Evolutionary conservation across 495 filamentous ascomycete species (phyloP), one percentile per base, ranked within the genome.

Genomic region (Podospora conica): DNA sequence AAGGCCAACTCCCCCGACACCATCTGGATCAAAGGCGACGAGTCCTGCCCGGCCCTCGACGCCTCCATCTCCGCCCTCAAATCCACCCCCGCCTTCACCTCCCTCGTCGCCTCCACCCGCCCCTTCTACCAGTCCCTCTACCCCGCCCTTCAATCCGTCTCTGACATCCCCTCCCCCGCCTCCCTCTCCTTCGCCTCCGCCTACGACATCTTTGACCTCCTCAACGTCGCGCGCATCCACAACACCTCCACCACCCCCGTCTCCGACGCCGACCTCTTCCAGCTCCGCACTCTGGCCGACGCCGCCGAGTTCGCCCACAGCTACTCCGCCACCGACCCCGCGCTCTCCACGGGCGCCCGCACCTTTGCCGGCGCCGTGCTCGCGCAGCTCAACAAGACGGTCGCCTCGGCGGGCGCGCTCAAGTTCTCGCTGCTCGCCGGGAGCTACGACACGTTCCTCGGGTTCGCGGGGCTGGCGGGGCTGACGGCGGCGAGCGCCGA

Each of bases 251-350:
- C 65, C n/a, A 27, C 67, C 2, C 54, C 65, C 21, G 53, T 69
- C 10, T 55, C 66, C 27, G 57, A 25, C 24, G 55, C 29, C 18
- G 20, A 65, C 23, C 65, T 71, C 3, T 53, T 60, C 23, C 69
- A 71, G 59, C 65, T 71, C 18, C 67, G 65, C 58, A 69, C 69
- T 21, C 59, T 71, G 25, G 69, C 69, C 48, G 67, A 67, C 60
- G 67, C 56, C 40, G 71, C 76, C 23, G 74, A 75, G 28, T 76
- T 70, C 65, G 74, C 73, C 61, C 55, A 71, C 65, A 76, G 76
- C 54, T 67, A 60, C 65, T 68, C 70, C 64, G 28, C 55, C 67
- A 62, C 70, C 22, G 58, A 71, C 40, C 59, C 67, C 2, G 61
- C 61, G 9, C 64, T 65, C 22, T 65, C 66, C 9, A 63, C 69